These are phyloP conservation scores for Fusarium temperatum DNA, from an alignment of 2,329 filamentous ascomycete genomes.

Conservation along the genomic window DNA sequence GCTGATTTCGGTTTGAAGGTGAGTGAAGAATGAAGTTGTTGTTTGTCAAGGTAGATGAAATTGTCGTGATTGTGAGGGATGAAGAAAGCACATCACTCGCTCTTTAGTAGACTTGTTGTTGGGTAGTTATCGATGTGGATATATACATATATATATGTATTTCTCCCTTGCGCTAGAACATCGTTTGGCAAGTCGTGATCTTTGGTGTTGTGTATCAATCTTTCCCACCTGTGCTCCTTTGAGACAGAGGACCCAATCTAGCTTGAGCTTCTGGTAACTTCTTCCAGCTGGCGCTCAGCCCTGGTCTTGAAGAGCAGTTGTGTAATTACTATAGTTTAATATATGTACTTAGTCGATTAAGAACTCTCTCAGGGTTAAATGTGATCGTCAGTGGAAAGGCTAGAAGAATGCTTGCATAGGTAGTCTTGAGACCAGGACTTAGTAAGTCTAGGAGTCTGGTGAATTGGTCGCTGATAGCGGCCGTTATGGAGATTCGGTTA, in stretches of 20 bases:
- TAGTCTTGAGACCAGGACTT: neutral
- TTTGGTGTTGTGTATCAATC: neutral
- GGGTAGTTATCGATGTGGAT: neutral
- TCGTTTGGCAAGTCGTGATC: neutral
- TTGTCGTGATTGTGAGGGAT: too few species aligned
- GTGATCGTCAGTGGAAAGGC: neutral
- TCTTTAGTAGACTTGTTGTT: neutral
- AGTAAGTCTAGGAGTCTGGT: neutral
- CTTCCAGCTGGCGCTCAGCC: neutral
- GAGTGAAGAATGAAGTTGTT: too few species aligned
- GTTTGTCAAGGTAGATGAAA: too few species aligned
- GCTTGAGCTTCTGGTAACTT: neutral
- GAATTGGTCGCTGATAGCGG: neutral
- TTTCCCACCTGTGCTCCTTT: too few species aligned
- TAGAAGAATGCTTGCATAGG: neutral
- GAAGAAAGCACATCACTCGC: too few species aligned
- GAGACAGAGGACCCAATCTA: neutral
- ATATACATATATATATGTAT: neutral
- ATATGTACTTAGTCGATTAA: accelerated
- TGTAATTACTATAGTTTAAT: neutral
- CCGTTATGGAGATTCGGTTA: neutral
- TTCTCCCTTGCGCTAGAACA: neutral
- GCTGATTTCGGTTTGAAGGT: too few species aligned
- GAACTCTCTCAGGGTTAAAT: accelerated
- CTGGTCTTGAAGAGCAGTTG: neutral